Evolutionary conservation across 164 flowering plant species (phyloP).

Genomic region (Buxus sempervirens): DNA sequence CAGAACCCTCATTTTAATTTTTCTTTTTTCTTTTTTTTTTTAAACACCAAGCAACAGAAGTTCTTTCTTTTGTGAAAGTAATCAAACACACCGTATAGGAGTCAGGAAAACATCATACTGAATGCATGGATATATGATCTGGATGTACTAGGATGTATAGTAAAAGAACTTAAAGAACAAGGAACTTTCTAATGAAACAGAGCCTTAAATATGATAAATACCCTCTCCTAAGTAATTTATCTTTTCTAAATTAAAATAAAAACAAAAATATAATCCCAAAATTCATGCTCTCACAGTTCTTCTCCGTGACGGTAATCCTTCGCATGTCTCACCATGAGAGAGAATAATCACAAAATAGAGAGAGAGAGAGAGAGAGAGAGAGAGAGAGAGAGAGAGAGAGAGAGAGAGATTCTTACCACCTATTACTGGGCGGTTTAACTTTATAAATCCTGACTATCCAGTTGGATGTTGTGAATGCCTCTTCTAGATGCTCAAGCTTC

Average conservation of each 20-base stretch:
- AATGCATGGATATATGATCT: too few relatives aligned
- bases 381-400: constrained; percentile 7
- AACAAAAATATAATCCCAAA: constrained; percentile 10
- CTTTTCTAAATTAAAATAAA: neutral
- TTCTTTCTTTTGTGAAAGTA: too few relatives aligned
- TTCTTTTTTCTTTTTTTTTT: too few relatives aligned
- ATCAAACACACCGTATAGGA: too few relatives aligned
- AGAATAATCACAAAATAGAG: constrained; percentile 9
- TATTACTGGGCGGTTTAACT: constrained; percentile 88
- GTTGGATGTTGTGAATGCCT: constrained; percentile 94
- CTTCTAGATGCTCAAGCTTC: constrained; percentile 91
- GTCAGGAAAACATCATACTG: too few relatives aligned
- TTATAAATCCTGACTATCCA: constrained; percentile 98
- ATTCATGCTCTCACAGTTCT: constrained; percentile 19
- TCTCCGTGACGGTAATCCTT: constrained; percentile 5
- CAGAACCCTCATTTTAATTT: too few relatives aligned
- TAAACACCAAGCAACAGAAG: too few relatives aligned
- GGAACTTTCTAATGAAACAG: neutral
- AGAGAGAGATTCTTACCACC: constrained; percentile 47
- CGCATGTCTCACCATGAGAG: constrained; percentile 15
- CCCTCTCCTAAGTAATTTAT: neutral
- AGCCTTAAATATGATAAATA: neutral
- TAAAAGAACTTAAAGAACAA: too few relatives aligned
- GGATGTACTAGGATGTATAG: too few relatives aligned
- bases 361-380: constrained; percentile 8